Evolutionary conservation across 1,284 basidiomycete species (phyloP).

Genomic region (Naganishia sp.): DNA sequence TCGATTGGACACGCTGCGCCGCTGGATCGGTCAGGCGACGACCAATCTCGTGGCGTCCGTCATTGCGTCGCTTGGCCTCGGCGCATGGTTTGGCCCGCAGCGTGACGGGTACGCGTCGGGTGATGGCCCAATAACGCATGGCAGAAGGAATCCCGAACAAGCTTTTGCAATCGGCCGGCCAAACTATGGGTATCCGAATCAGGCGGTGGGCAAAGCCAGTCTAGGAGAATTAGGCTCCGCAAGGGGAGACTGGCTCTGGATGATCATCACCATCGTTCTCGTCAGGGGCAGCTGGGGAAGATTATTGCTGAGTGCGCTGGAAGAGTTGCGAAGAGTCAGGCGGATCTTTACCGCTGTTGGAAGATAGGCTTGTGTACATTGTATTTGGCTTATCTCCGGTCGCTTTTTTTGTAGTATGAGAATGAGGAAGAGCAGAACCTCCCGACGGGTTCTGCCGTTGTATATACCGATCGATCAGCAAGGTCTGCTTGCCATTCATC

Average conservation of each 20-base stretch:
- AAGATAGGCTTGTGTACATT: background rate
- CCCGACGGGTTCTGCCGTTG: background rate
- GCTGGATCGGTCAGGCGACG: constrained; percentile 41
- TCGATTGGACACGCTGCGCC: constrained; percentile 45
- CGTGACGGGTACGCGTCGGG: constrained; percentile 13
- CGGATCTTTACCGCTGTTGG: constrained; percentile 12
- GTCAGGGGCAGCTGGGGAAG: constrained; percentile 49
- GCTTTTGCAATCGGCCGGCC: constrained; percentile 15
- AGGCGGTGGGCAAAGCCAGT: constrained; percentile 16
- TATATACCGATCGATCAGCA: background rate
- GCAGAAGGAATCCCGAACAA: constrained; percentile 26
- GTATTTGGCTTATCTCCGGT: background rate
- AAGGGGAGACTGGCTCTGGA: constrained; percentile 49
- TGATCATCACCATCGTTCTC: constrained; percentile 48
- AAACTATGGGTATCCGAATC: background rate
- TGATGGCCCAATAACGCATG: constrained; percentile 29
- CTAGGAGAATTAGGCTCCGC: constrained; percentile 19
- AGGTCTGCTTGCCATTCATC: background rate
- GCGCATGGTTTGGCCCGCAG: constrained; percentile 23
- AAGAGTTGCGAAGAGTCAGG: constrained; percentile 19
- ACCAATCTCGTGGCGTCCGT: constrained; percentile 11
- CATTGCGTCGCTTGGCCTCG: constrained; percentile 1
- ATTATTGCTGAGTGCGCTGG: constrained; percentile 20
- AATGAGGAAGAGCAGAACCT: background rate
- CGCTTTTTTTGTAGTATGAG: background rate